Base-by-base conservation (phyloP, 805 yeast species). In the Cyberlindnera lachancei region DNA sequence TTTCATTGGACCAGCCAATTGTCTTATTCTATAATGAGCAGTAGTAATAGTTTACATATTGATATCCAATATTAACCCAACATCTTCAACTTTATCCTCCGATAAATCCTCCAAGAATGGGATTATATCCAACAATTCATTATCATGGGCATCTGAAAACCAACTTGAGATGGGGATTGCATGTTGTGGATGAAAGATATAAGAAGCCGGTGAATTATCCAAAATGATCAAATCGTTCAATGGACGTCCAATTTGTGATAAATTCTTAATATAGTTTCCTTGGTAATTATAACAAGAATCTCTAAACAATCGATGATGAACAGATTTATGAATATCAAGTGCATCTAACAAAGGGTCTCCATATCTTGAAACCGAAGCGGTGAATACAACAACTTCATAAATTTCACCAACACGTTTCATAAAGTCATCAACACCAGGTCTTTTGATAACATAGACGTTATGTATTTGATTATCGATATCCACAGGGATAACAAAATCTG, bases 141-240 rank as follows among this genome's bases (percentile, higher is more conserved):
- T 88, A 58, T 92, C 99, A 57, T 92, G 98, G 18, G 92, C 77
- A 60, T 92, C 99, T 45, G 95, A 84, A 66, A 92, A 92, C 99
- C 99, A 92, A 56, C 92, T 79, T 44, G 95, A 84, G 18, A 92
- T 84, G 16, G 99, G 99, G 18, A 92, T 81, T 7, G 97, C 94
- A 62, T 92, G 96, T 57, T 86, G 94, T 15, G 98, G 99, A 55
- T 92, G 97, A 67, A 92, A 84, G 35, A 90, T 79, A 59, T 92
- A 92, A n/a, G 96, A 85, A 4, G 97, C 95, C 1, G 99, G 97
- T 3, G 97, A 88, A 59, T 92, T 92, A 63, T 92, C 99, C 43
- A 92, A 76, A 44, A 92, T 92, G 36, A 92, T 87, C 27, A 82
- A 65, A 44, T 87, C 94, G 35, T 71, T 62, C 40, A 92, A 64